These are phyloP conservation scores for Coffea humblotiana DNA, from an alignment of 305 asterid genomes.

Conservation along the genomic window DNA sequence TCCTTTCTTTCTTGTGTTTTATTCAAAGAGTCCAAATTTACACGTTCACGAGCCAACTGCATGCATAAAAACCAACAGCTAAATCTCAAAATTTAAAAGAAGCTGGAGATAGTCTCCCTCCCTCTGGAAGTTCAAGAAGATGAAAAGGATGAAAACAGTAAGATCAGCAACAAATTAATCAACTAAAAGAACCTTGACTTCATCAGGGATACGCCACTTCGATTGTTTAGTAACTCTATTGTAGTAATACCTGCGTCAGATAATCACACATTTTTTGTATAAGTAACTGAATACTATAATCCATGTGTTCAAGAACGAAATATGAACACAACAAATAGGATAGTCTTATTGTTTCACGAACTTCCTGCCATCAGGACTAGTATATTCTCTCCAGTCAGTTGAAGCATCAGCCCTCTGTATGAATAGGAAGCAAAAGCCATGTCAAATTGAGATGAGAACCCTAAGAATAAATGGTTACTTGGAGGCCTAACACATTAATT, in stretches of 20 bases:
- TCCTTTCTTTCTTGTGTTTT: conserved; percentile 42
- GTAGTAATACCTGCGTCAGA: conserved; percentile 59
- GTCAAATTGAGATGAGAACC: conserved; percentile 13
- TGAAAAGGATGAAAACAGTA: conserved; percentile 12
- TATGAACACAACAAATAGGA: conserved; percentile 14
- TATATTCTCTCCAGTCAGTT: conserved; percentile 92
- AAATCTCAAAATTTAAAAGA: background rate
- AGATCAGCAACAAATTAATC: conserved; percentile 21
- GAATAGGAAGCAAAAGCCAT: conserved; percentile 25
- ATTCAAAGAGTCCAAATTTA: conserved; percentile 34
- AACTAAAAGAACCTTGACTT: conserved; percentile 65
- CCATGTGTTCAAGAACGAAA: conserved; percentile 10
- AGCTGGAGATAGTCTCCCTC: background rate
- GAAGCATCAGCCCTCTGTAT: conserved; percentile 93
- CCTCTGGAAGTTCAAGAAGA: background rate
- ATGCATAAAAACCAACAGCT: conserved; percentile 24
- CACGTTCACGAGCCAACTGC: conserved; percentile 77
- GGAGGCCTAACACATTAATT: background rate
- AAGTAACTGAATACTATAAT: conserved; percentile 14
- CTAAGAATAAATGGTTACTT: background rate
- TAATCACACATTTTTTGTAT: conserved; percentile 22
- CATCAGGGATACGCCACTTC: conserved; percentile 85
- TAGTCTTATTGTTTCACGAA: conserved; percentile 28
- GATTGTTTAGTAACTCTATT: conserved; percentile 71
- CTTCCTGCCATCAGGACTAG: conserved; percentile 76